Evolutionary conservation across 208 protist species (phyloP), one percentile per base, ranked within the genome.

Genomic region (Eutreptiella sp.): DNA sequence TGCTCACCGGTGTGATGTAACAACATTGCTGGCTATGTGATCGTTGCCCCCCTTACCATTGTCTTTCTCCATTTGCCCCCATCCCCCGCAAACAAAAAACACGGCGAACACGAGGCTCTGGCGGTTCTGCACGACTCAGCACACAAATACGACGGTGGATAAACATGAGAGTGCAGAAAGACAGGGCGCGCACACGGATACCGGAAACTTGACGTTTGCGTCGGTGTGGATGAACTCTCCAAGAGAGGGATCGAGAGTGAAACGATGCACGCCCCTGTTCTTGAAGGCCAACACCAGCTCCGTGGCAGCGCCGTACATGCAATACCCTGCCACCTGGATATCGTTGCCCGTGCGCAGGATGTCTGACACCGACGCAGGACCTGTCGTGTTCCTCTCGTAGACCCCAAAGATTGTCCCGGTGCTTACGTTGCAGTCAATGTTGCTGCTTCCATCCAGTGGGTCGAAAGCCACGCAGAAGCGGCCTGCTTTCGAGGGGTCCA

Each of bases 191-290:
- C n/a, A n/a, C n/a, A n/a, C n/a, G n/a, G n/a, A n/a, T n/a, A n/a
- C n/a, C n/a, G n/a, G 88, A 39, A 94, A 84, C 41, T 66, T 89
- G 57, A 94, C 84, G 65, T 95, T 78, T 0, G 83, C 78, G 64
- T 97, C 89, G 0, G 95, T 97, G 3, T 96, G 77, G 23, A 97
- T 77, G 66, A 98, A 98, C 70, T 98, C 95, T 38, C 95, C 95
- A 38, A 94, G 75, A 38, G 75, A 81, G 1, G 90, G 74, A 75
- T 98, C 93, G 4, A 97, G 79, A 5, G 93, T 97, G 75, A 95
- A 98, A 36, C 88, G 83, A 55, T 90, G 69, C n/a, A 94, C 92
- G 21, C 87, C 88, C 58, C 87, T 59, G 5, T 88, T 89, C 11
- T 68, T 85, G 23, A 69, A 84, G 23, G 88, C 92, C 14, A 96